Percentiles rank a stretch among this genome's conserved stretches.
phyloP scores from a whole-genome alignment of 1,139 yeast species.

The Candida sanyaensis region DNA sequence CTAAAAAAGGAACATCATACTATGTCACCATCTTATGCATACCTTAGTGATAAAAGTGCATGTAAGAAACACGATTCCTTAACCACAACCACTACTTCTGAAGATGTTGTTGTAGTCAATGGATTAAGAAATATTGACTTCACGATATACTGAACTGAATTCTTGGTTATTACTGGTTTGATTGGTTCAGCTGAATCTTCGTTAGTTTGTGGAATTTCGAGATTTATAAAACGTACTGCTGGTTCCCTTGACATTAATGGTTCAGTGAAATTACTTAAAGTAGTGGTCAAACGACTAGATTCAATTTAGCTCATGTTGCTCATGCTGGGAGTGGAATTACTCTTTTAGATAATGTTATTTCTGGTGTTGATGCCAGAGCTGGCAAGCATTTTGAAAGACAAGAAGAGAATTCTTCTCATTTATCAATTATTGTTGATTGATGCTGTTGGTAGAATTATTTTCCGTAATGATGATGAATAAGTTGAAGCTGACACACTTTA shows the following conservation, averaged over 20 bases:
- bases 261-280: constrained; percentile 47
- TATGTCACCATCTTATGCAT: constrained; percentile 2
- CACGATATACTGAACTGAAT: constrained; percentile 47
- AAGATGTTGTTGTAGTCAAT: constrained; percentile 9
- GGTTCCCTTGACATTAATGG: constrained; percentile 47
- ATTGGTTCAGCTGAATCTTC: constrained; percentile 78
- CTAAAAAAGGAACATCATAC: constrained; percentile 4
- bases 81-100: constrained; percentile 5
- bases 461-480: constrained; percentile 47
- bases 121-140: constrained; percentile 22
- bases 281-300: constrained; percentile 52
- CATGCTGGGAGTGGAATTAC: constrained; percentile 42
- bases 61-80: constrained; percentile 9
- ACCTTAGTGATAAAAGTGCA: constrained; percentile 7
- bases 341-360: constrained; percentile 46
- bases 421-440: constrained; percentile 48
- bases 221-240: constrained; percentile 48
- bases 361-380: constrained; percentile 53
- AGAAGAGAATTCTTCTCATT: constrained; percentile 48
- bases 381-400: constrained; percentile 43
- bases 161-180: constrained; percentile 68
- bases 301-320: constrained; percentile 48
- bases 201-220: constrained; percentile 54
- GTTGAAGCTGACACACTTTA: constrained; percentile 37
- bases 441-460: constrained; percentile 41